Base-by-base conservation (phyloP, 108 stramenopile genomes). In the Skeletonema costatum region DNA sequence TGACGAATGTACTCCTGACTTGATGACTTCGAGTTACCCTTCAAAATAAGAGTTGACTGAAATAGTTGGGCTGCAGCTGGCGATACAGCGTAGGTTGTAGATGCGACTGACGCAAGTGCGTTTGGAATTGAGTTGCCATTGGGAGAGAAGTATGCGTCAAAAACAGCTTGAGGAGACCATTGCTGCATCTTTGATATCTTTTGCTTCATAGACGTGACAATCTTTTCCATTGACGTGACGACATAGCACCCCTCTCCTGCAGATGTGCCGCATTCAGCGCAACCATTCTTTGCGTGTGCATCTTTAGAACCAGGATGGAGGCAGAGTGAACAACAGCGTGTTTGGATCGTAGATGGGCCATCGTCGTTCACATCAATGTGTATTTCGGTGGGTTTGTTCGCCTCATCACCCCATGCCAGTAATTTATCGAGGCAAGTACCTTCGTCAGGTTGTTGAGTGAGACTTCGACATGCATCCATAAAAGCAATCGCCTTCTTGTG, bases 401-500 rank as follows among this genome's bases (percentile, higher is more conserved):
- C 42, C 14, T 59, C 50, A 29, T 83, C 74, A 9, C 73, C 83
- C 94, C 91, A 95, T 0, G 84, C 80, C 3, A 76, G 60, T 32
- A 95, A 38, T 50, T 89, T 87, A 25, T 87, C 85, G 1, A 92
- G 73, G 31, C 88, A 85, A 7, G 88, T 81, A 50, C 66, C 78
- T n/a, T 84, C 70, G 46, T 46, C 31, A 38, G 68, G 66, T 29
- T 87, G 19, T 9, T 88, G 90, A 71, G 77, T 81, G 64, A 88
- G 77, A 33, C 75, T 65, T 68, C 88, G 78, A 60, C 86, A 90
- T 42, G 87, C 89, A 46, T 86, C 69, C 36, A 95, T 70, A 56
- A 95, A 92, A 12, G 88, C 81, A 39, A 95, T 71, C 5, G 94
- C 92, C 70, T 95, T 95, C 44, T 86, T 77, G 66, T 76, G 77